Base-by-base conservation (phyloP, 2,329 filamentous ascomycete species). In the Penicillium paneum region DNA sequence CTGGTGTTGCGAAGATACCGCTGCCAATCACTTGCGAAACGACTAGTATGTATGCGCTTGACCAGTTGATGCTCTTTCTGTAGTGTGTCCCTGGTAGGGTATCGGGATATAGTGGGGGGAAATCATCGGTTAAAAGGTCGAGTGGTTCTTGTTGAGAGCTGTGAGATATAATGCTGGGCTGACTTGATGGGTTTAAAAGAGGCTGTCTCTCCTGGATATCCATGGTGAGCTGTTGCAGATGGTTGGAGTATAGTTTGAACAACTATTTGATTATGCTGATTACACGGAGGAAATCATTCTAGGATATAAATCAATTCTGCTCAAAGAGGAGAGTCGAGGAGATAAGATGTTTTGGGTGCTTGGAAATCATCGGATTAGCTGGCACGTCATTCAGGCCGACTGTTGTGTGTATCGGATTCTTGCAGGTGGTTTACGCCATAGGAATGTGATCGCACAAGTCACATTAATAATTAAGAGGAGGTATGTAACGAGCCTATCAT, bases 1-100 rank as follows among this genome's bases (percentile, higher is more conserved):
- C 86, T 0, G 85, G 87, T 0, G 86, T 89, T 0, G 87, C 86
- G 64, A 90, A 90, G 59, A 90, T 88, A 26, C 86, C 87, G 63
- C 81, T 86, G 12, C 86, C 86, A 29, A 89, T 84, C 6, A 89
- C 84, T 12, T 86, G 79, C 6, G 84, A 87, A 26, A 89, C 84
- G 8, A 87, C 83, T 19, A 89, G 76, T 51, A 89, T 84, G 66
- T 85, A 88, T 1, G 83, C 83, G 61, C 81, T 85, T 26, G 77
- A 76, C 83, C 85, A 87, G 53, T 74, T 81, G 46, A 89, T 79
- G 15, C 78, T 85, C 19, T 85, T 78, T 1, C 84, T 84, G 21
- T 80, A 71, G 0, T 78, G 76, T 0, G 82, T 81, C 1, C 83
- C 54, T n/a, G 41, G 60, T 15, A 45, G 55, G 21, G n/a, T 52